Conservation (phyloP, 2,329 filamentous ascomycete species). For the Lachnellula arida region DNA sequence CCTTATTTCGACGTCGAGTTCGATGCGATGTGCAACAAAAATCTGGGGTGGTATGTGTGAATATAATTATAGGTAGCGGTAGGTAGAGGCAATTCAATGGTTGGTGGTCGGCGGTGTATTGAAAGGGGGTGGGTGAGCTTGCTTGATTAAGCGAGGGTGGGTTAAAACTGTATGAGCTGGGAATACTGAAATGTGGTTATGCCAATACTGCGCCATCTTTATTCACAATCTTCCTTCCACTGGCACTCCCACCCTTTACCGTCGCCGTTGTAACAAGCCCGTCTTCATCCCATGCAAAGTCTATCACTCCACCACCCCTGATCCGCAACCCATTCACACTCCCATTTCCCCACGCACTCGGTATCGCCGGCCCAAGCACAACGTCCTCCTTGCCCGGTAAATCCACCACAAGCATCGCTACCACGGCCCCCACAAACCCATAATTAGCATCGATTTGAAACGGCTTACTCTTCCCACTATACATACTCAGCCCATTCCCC, state of each 20-base stretch:
- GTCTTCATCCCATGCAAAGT: constrained; percentile 40
- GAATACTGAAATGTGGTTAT: too few relatives aligned
- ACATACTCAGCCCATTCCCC: constrained; percentile 48
- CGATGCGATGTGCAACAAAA: too few relatives aligned
- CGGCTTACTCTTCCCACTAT: constrained; percentile 40
- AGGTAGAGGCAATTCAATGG: too few relatives aligned
- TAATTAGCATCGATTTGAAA: constrained; percentile 60
- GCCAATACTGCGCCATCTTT: constrained; percentile 3
- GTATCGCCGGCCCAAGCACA: constrained; percentile 45
- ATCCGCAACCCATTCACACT: constrained; percentile 41
- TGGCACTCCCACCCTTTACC: background rate
- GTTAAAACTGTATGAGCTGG: too few relatives aligned
- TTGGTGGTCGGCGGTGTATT: too few relatives aligned
- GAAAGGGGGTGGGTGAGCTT: too few relatives aligned
- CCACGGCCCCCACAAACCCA: constrained; percentile 44
- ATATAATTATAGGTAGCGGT: too few relatives aligned
- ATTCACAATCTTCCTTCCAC: constrained; percentile 1
- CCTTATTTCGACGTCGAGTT: too few relatives aligned
- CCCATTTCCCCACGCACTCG: constrained; percentile 39
- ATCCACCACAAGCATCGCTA: constrained; percentile 50
- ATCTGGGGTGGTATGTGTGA: too few relatives aligned
- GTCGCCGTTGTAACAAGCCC: constrained; percentile 31
- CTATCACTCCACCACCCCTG: constrained; percentile 40
- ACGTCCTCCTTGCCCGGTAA: constrained; percentile 35
- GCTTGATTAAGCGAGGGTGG: too few relatives aligned